phyloP scores from a whole-genome alignment of 257 asterid species.

The Scutellaria minor region DNA sequence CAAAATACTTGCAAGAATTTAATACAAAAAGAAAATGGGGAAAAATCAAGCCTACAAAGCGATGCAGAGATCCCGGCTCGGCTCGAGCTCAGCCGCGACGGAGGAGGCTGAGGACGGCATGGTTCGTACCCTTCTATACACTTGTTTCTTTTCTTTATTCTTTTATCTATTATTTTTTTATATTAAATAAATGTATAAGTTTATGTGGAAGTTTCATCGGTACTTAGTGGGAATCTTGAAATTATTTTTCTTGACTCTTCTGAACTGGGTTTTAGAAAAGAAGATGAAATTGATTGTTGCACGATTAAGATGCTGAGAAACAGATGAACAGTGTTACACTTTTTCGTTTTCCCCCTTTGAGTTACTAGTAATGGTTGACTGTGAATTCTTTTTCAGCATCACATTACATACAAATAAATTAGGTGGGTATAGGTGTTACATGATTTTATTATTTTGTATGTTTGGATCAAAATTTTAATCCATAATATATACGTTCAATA shows the following conservation, averaged over 20 bases:
- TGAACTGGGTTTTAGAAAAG: not conserved
- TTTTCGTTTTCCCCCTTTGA: not conserved
- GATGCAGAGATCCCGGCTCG: constrained; percentile 85
- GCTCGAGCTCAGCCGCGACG: constrained; percentile 72
- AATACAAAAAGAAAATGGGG: constrained; percentile 53
- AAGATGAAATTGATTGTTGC: constrained; percentile 20
- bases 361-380: not conserved
- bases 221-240: too few species aligned
- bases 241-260: too few species aligned
- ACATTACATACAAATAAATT: too few species aligned
- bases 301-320: constrained; percentile 13
- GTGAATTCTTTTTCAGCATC: too few species aligned
- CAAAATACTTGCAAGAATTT: not conserved
- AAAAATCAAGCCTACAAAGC: constrained; percentile 92
- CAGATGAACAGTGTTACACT: constrained; percentile 3
- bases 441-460: too few species aligned
- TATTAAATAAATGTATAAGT: not conserved
- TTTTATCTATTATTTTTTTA: not conserved
- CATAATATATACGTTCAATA: too few species aligned
- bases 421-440: too few species aligned
- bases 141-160: constrained; percentile 5
- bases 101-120: constrained; percentile 90
- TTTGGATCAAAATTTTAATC: too few species aligned
- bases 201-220: not conserved
- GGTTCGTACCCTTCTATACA: constrained; percentile 79